Base-by-base conservation (phyloP, 495 filamentous ascomycete species). In the Cercophora samala region DNA sequence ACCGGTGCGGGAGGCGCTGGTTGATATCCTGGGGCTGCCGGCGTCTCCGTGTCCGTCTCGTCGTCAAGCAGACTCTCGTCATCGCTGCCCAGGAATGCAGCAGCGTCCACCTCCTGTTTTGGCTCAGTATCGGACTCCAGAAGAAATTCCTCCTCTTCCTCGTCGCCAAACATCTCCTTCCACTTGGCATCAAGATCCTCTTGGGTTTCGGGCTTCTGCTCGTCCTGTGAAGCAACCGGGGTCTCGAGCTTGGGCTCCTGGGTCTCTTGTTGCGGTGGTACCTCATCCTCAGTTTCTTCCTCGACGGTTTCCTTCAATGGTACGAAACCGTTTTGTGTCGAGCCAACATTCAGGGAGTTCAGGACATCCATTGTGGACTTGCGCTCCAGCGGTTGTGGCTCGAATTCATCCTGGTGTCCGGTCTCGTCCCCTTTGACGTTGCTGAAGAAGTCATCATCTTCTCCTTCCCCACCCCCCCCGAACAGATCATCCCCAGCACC, bases 91-190 rank as follows among this genome's bases (percentile, higher is more conserved):
- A 91, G 84, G 69, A 90, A 87, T 0, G 81, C 82, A 18, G 84
- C 81, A 2, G 83, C 82, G 68, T 87, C 83, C 4, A 83, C 65
- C 63, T 80, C 77, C 58, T 53, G 5, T 59, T 81, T 80, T 6
- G 74, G 69, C n/a, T 72, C 65, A 25, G 69, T 65, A 2, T 75
- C 69, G 17, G 82, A 80, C 18, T 82, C 74, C 15, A 76, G 71
- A 18, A 81, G 72, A 63, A 88, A 86, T 5, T 88, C 85, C 58
- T 90, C 90, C 59, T 90, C 85, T 54, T 93, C 81, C 63, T 94
- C 91, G 69, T 95, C 93, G 53, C 87, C 90, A 69, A 97, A 82
- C 66, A 91, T 90, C 55, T 88, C 91, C 70, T 92, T 82, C 95
- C 95, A 97, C 68, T 89, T 86, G 2, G 90, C 90, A 58, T 90